Base-by-base conservation (phyloP, 2,329 filamentous ascomycete species). In the Diatrype stigma region DNA sequence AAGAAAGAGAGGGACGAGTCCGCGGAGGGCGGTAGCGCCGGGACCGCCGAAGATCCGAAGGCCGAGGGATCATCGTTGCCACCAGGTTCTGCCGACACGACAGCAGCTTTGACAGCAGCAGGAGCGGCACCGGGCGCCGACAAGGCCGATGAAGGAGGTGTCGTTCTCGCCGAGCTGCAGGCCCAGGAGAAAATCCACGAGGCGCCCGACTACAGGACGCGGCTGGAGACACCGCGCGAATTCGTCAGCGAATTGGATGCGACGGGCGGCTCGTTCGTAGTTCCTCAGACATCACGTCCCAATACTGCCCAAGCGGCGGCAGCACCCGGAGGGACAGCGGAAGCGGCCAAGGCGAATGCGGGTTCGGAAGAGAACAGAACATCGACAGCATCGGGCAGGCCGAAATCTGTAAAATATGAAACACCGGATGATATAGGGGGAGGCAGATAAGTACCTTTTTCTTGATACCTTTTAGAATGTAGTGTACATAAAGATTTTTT, bases 161-260 rank as follows among this genome's bases (percentile, higher is more conserved):
- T 30, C n/a, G 14, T 6, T 10, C 17, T 26, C 8, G 40, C 48
- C 19, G 48, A 49, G 42, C 40, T 49, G 30, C 22, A 42, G 17
- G 48, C 48, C 11, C 48, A 40, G 16, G 19, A 49, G 11, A n/a
- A 26, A 16, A 34, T 49, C n/a, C 48, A 49, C 21, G 48, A 49
- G 42, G 48, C 32, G 23, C 48, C 48, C 19, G 48, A 49, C 30
- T 45, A 49, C 21, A 49, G 38, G 37, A n/a, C 19, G 12, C 40
- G 30, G 2, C 28, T 49, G n/a, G 40, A 35, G 3, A 17, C 42
- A 22, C 40, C 48, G 26, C 32, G 28, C 22, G 40, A 21, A 28
- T 49, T 46, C 21, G 40, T 46, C 22, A 37, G 40, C 48, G 48
- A 49, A 26, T 44, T 49, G 40, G 48, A 49, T 35, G 48, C 48